A percentile compares a stretch with the other conserved stretches of the same genome.
phyloP scores from a whole-genome alignment of 225 moss, liverwort and hornwort genomes.

The Marchantia paleacea region DNA sequence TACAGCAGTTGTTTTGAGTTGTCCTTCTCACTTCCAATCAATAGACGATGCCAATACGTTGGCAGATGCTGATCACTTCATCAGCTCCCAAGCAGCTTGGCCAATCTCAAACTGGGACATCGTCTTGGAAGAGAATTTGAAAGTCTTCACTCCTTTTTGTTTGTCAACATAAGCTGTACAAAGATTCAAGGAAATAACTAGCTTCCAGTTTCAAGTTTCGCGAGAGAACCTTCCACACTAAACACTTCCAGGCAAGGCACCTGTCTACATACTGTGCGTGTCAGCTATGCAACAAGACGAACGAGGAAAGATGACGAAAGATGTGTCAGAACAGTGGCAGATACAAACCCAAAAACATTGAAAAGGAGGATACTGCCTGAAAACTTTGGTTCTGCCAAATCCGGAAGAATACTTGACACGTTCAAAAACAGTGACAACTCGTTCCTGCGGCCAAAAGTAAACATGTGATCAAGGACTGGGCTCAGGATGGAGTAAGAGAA shows the following conservation, averaged over 20 bases:
- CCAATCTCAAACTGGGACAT: slow-evolving; percentile 43
- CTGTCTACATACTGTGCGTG: too few species aligned
- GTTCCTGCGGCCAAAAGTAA: slow-evolving; percentile 25
- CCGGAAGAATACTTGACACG: slow-evolving; percentile 53
- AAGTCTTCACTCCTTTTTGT: slow-evolving; percentile 47
- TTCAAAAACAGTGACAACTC: slow-evolving; percentile 48
- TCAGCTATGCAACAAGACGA: too few species aligned
- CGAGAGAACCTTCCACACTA: neutral
- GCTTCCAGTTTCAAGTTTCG: neutral
- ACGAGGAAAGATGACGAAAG: neutral
- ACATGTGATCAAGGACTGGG: neutral
- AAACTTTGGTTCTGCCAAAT: slow-evolving; percentile 43
- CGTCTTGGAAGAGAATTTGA: slow-evolving; percentile 38
- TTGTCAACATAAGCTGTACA: slow-evolving; percentile 46
- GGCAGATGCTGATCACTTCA: slow-evolving; percentile 18
- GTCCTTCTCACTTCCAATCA: too few species aligned
- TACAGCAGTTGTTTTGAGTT: too few species aligned
- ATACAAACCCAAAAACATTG: neutral
- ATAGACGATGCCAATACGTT: neutral
- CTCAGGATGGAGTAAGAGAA: neutral
- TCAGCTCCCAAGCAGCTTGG: slow-evolving; percentile 49
- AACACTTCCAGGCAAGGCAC: neutral
- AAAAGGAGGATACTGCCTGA: slow-evolving; percentile 47
- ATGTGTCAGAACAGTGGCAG: neutral
- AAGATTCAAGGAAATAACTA: slow-evolving; percentile 15